Base-by-base conservation (phyloP, 2,329 filamentous ascomycete genomes). In the Metarhizium humberi region DNA sequence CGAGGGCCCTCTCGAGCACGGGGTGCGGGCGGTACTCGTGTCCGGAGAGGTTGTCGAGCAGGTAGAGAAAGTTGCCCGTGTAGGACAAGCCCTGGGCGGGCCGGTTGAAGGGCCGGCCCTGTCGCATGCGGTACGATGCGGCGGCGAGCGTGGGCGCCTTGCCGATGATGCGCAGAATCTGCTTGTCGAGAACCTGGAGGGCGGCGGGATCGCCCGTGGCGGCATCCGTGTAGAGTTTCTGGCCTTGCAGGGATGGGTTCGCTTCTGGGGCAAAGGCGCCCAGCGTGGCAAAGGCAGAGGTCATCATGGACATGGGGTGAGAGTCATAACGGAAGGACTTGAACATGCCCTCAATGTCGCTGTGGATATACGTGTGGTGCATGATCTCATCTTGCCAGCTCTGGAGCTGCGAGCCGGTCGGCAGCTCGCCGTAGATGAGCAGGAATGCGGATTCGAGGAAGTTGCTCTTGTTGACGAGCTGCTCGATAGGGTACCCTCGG, bases 51-150 rank as follows among this genome's bases (percentile, higher is more conserved):
- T 79, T 65, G 57, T 80, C 77, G 52, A 81, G 74, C 63, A 82
- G 74, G 52, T 75, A 75, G 10, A 84, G 68, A 56, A 82, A 73
- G 62, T 83, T 83, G 55, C 77, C 78, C 0, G 77, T 75, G 67
- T 78, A 81, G 0, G 71, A 74, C n/a, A 75, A 67, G 2, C 75
- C 72, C 34, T 71, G 66, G 0, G 75, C 72, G 0, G 78, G 75
- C 0, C 73, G 69, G 62, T 77, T 78, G 65, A 81, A 79, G 0
- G 75, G 71, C 0, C 74, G 68, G n/a, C 76, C 76, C 58, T 76
- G 74, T 32, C 76, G 72, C 69, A 80, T 79, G 57, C 78, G 72
- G 69, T 80, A 79, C 1, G 75, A 72, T 3, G 76, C 74, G 0
- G 77, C 77, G 3, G 75, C 76, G 4, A 79, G 65, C 2, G 75